Conservation (phyloP, 257 asterid genomes). For the Solanum pinnatisectum region DNA sequence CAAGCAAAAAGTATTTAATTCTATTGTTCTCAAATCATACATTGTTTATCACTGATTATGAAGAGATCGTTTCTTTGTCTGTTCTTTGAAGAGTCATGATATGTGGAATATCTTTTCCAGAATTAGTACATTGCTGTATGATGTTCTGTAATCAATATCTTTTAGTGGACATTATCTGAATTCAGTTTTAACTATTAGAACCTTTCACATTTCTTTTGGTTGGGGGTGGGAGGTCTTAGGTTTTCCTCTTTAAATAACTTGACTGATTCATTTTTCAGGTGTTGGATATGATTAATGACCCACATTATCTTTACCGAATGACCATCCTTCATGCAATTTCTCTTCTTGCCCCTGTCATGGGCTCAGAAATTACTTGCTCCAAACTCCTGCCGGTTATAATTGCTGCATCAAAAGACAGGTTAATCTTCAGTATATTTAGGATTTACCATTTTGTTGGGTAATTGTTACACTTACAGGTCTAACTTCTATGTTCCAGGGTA, state of each 20-base stretch:
- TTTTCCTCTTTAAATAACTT: background rate
- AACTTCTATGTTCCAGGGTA: conserved; percentile 44
- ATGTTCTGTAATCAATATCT: background rate
- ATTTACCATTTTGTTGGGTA: conserved; percentile 2
- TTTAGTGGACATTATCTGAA: background rate
- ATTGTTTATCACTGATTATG: background rate
- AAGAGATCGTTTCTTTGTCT: background rate
- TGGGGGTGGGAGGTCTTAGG: background rate
- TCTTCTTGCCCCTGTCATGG: conserved; percentile 51
- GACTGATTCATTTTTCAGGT: conserved; percentile 20
- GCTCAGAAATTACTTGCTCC: conserved; percentile 42
- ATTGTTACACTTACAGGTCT: background rate
- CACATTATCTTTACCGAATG: conserved; percentile 52
- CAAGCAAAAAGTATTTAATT: background rate
- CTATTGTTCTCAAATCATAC: background rate
- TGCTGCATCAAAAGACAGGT: conserved; percentile 83
- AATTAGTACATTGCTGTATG: background rate
- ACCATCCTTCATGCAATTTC: conserved; percentile 46
- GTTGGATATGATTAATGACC: conserved; percentile 44
- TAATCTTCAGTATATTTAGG: background rate
- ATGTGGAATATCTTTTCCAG: background rate
- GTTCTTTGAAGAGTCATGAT: background rate
- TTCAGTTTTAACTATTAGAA: background rate
- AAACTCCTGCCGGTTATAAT: conserved; percentile 49
- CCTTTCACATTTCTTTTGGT: background rate